Evolutionary conservation across 202 grass and related monocot species (phyloP), one percentile per base, ranked within the genome.

Genomic region (Cymbopogon flexuosus): DNA sequence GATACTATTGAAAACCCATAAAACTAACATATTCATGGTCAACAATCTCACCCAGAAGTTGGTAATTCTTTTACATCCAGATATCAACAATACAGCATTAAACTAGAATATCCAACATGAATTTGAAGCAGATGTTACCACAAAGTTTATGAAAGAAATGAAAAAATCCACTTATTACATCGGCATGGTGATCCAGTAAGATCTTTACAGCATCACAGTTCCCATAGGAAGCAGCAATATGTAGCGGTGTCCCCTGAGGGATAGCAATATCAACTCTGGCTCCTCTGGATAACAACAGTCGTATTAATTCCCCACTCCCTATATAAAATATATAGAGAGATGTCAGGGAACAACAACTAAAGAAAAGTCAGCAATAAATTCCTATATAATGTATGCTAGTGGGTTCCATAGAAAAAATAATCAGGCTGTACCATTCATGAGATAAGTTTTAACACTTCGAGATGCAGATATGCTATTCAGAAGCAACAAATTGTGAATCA

Each of bases 201-300:
- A 76, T 83, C 72, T 83, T 68, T 47, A 76, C 8, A 33, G 62
- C 72, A 58, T n/a, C 36, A 35, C 3, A 24, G 16, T 22, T 40
- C 72, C 72, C 81, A 59, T 60, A 76, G 46, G 72, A 83, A 68
- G 35, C 81, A 83, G 81, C 81, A 68, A 75, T 56, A 83, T 83
- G 81, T 21, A 76, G 62, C 24, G 71, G 62, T 76, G 81, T 76
- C 47, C 71, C 81, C 33, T 83, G 43, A 83, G 70, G 13, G 2
- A 54, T 1, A 65, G 59, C 70, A 56, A 65, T 21, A 83, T 83
- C 80, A 83, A 83, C 80, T 65, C 60, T 83, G 33, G 80, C 60
- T 73, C 70, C 70, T 36, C 47, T 56, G 3, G 47, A 73, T 21
- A 73, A 54, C 16, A 73, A 35, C 16, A 73, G 30, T 5, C 16